phyloP scores from a whole-genome alignment of 176 grass and related monocot genomes.

The Ensete ventricosum region DNA sequence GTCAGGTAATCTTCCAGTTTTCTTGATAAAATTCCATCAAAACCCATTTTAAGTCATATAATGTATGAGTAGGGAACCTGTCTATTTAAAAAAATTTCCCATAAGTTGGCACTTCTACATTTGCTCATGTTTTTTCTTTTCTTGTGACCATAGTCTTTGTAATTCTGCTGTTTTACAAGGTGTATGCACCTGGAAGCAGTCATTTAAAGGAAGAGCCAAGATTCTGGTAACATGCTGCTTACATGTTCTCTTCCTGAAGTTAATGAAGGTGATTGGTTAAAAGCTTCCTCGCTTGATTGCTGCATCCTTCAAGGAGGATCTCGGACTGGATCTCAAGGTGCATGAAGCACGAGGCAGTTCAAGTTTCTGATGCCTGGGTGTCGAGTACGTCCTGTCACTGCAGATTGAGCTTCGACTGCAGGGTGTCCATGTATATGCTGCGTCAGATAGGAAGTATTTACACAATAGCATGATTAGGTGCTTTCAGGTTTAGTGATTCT shows the following conservation, averaged over 20 bases:
- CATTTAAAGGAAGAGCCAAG: conserved; percentile 65
- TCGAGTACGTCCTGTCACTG: neutral
- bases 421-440: conserved; percentile 3
- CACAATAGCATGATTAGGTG: neutral
- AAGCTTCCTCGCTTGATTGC: too few species aligned
- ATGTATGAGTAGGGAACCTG: too few species aligned
- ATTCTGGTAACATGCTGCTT: conserved; percentile 24
- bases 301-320: neutral
- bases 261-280: too few species aligned
- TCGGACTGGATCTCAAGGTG: neutral
- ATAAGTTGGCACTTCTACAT: too few species aligned
- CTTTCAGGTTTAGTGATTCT: conserved; percentile 6
- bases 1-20: conserved; percentile 50
- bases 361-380: neutral
- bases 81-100: too few species aligned
- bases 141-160: neutral
- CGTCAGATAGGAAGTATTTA: neutral
- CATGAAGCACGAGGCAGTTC: neutral
- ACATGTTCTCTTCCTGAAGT: too few species aligned
- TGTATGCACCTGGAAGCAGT: conserved; percentile 21
- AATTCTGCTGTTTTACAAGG: conserved; percentile 29
- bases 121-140: neutral
- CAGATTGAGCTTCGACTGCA: neutral
- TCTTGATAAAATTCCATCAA: neutral
- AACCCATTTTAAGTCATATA: too few species aligned